Conservation (phyloP, 108 stramenopile genomes). For the Nitzschia sp. region DNA sequence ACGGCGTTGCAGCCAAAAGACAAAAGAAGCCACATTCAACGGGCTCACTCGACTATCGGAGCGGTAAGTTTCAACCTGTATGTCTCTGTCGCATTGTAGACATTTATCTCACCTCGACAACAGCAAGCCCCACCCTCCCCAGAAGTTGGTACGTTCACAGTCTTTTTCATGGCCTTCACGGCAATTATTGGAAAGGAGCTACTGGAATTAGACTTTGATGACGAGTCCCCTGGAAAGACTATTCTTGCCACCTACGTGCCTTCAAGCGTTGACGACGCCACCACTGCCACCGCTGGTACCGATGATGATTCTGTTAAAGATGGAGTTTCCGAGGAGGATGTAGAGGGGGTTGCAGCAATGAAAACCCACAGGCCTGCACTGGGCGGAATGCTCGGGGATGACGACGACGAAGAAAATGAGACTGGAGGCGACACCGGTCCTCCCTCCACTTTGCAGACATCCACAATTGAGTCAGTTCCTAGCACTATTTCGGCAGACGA, state of each 20-base stretch:
- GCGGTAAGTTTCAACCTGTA: conserved; percentile 19
- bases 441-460: neutral
- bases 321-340: conserved; percentile 39
- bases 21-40: conserved; percentile 33
- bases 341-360: conserved; percentile 35
- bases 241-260: conserved; percentile 72
- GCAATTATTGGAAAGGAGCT: conserved; percentile 77
- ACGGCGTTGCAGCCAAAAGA: conserved; percentile 28
- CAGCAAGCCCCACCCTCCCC: conserved; percentile 45
- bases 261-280: conserved; percentile 19
- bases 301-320: conserved; percentile 30
- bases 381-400: conserved; percentile 30
- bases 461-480: neutral
- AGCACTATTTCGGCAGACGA: conserved; percentile 11
- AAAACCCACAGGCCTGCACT: conserved; percentile 37
- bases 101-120: neutral
- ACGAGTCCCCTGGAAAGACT: conserved; percentile 47
- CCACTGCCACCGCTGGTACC: conserved; percentile 23
- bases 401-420: conserved; percentile 2
- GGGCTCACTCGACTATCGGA: conserved; percentile 39
- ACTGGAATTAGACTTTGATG: conserved; percentile 62
- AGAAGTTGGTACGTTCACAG: conserved; percentile 78
- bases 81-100: neutral
- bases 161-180: conserved; percentile 84
- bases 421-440: neutral